Evolutionary conservation across 306 rosid genomes (phyloP), one percentile per base, ranked within the genome.

Genomic region (Malus fusca): DNA sequence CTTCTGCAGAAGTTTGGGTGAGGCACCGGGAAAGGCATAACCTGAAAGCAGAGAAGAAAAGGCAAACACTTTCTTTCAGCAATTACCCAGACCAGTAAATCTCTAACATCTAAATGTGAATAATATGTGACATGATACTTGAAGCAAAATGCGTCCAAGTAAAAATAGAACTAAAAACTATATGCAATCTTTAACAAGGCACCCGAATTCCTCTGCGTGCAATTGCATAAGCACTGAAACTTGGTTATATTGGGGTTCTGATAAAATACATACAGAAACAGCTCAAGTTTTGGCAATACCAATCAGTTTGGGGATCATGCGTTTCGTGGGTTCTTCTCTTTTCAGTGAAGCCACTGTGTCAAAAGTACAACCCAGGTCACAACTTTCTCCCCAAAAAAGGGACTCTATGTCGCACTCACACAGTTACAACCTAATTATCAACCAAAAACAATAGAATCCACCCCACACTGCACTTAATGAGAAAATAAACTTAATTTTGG

Each of bases 121-220:
- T 10, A 19, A 11, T 52, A 3, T 21, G 22, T 72, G 76, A 22
- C 51, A 56, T 33, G 53, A 30, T 33, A 70, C 33, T 4, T 52
- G 13, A 14, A 55, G 31, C 10, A 33, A 71, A 55, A 71, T 14
- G 65, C 28, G 42, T 72, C 22, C 22, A 22, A 21, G 14, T 21
- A 8, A 37, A 30, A 31, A 71, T 21, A 33, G 17, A 61, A 30
- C 52, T 67, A 25, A 43, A 59, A 28, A 46, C 42, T 10, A 17
- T 13, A 15, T 48, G 44, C 59, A 56, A 17, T 23, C 7, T 12
- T 51, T 62, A 25, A 62, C 11, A 26, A 15, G 66, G 40, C 3
- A 79, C 80, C 72, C 28, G 53, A 75, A 56, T 53, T 75, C 66
- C 75, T 65, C 21, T 14, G 59, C 65, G 75, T 35, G 83, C 68